Evolutionary conservation across 176 grass and related monocot species (phyloP).

Genomic region (Carex parvula): DNA sequence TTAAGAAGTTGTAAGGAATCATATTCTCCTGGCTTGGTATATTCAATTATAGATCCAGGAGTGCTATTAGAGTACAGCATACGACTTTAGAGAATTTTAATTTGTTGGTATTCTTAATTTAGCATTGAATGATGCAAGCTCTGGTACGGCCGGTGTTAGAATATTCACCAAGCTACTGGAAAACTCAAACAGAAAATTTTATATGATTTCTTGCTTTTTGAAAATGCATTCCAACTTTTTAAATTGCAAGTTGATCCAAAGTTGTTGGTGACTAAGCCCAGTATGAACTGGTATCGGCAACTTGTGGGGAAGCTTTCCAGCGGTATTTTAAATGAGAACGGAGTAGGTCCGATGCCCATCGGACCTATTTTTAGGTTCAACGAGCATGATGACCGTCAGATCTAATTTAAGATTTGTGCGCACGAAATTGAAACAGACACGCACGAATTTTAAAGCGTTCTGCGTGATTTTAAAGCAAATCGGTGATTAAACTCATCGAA

Average conservation of each 20-base stretch:
- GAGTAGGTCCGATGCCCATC: too few species aligned
- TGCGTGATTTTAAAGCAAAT: too few species aligned
- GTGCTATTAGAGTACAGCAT: background rate
- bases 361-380: too few species aligned
- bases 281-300: background rate
- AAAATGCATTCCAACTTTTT: background rate
- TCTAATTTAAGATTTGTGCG: too few species aligned
- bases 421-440: too few species aligned
- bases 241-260: background rate
- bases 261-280: background rate
- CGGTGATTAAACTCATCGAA: too few species aligned
- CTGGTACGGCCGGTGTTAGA: background rate
- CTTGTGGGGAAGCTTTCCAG: background rate
- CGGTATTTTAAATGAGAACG: too few species aligned
- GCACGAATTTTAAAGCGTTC: too few species aligned
- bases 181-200: background rate
- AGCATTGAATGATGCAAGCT: constrained; percentile 8
- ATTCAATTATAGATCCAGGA: constrained; percentile 15
- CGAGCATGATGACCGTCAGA: too few species aligned
- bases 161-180: background rate
- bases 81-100: background rate
- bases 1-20: constrained; percentile 11
- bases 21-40: constrained; percentile 13
- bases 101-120: constrained; percentile 6
- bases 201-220: background rate